Base-by-base conservation (phyloP, 345 rosid genomes). In the Syzygium oleosum region DNA sequence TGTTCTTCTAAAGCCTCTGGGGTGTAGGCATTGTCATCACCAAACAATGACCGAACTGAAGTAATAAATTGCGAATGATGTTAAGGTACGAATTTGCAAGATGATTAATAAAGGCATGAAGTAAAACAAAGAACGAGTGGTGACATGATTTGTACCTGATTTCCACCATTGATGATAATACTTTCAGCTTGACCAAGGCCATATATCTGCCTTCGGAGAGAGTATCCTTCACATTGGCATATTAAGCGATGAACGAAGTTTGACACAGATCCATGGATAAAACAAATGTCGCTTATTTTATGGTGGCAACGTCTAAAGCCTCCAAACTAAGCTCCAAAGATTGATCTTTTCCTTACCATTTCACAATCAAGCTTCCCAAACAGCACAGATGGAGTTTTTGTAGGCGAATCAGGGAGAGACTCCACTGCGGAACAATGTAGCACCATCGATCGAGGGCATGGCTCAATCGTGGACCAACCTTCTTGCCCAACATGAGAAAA, bases 71-170 rank as follows among this genome's bases (percentile, higher is more conserved):
- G 65, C 7, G 0, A 0, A 58, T 25, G 0, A 25, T 25, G 29
- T 12, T 25, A 12, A 58, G 63, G 29, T 58, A 11, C 0, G 63
- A 25, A 23, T 2, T 25, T 58, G 63, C 15, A 58, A 58, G 0
- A 25, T 23, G 63, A 25, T 58, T 0, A 58, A 1, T 0, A 23
- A 23, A 23, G n/a, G 63, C 63, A 58, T 23, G 63, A 23, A 58
- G 63, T 4, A 23, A 58, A 58, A 58, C n/a, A 58, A 10, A 13
- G 63, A 58, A 58, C 10, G 6, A 10, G 63, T 58, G 6, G 63
- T 2, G 1, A 4, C 63, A 23, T 58, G 63, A 58, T 58, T 10
- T 1, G 1, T 23, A 23, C 29, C 0, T 0, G 13, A n/a, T 58
- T 11, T 58, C 5, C 2, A 54, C 10, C 4, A 0, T 55, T 55